A percentile compares a stretch with the other conserved stretches of the same genome.
Conservation (phyloP, 176 grass and related monocot species). For the Ensete glaucum region DNA sequence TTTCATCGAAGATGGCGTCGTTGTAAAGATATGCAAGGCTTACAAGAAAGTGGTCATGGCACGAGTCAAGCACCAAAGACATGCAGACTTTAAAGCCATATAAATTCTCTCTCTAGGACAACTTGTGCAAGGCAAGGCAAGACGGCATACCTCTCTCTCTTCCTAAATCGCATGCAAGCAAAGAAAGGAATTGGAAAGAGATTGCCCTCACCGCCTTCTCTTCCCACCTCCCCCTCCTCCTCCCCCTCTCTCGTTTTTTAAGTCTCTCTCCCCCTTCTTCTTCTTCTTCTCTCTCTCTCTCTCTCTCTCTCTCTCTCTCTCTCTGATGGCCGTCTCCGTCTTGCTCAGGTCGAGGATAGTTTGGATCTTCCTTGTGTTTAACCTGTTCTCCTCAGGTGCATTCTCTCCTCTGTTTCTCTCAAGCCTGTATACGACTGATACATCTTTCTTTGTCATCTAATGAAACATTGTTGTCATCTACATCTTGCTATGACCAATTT, state of each 20-base stretch:
- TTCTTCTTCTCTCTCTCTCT: slow-evolving; percentile 3
- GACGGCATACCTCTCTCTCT: slow-evolving; percentile 16
- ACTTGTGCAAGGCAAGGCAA: slow-evolving; percentile 17
- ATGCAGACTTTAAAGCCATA: slow-evolving; percentile 8
- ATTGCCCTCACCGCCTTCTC: slow-evolving; percentile 23
- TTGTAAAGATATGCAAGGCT: slow-evolving; percentile 34
- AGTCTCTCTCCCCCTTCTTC: slow-evolving; percentile 16
- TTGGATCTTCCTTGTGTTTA: slow-evolving; percentile 32
- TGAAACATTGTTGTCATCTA: background rate
- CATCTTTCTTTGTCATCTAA: background rate
- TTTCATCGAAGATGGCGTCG: slow-evolving; percentile 25
- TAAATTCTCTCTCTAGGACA: slow-evolving; percentile 19
- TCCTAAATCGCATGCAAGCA: slow-evolving; percentile 62
- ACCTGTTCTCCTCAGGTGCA: slow-evolving; percentile 52
- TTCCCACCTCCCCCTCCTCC: slow-evolving; percentile 2
- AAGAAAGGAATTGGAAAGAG: slow-evolving; percentile 68
- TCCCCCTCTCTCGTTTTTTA: slow-evolving; percentile 17
- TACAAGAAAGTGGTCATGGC: slow-evolving; percentile 24
- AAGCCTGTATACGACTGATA: background rate
- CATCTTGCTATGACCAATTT: background rate
- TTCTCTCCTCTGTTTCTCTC: background rate
- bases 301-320: slow-evolving; percentile 5
- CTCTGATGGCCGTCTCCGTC: slow-evolving; percentile 19
- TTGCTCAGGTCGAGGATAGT: slow-evolving; percentile 19
- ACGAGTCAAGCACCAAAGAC: slow-evolving; percentile 27